Percentiles rank a stretch among this genome's conserved stretches.
Conservation (phyloP, 768 basidiomycete genomes). For the Saitozyma podzolica region DNA sequence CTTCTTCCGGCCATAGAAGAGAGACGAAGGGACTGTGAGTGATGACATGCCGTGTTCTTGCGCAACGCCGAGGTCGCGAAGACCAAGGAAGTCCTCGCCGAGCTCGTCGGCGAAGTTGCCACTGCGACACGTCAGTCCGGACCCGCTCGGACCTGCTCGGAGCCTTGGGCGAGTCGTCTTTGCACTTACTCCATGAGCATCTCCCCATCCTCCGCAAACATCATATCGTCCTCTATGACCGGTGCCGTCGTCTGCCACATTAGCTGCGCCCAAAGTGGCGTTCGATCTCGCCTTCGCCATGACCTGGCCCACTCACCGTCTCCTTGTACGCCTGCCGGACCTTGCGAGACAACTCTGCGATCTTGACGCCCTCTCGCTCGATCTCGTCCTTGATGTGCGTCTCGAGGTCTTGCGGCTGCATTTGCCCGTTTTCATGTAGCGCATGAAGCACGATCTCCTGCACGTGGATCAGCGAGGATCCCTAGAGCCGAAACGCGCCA, state of each 20-base stretch:
- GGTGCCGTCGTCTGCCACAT: constrained; percentile 55
- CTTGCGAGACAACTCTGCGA: constrained; percentile 82
- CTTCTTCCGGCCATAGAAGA: constrained; percentile 57
- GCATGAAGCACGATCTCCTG: constrained; percentile 93
- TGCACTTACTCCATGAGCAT: constrained; percentile 64
- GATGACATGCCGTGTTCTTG: constrained; percentile 76
- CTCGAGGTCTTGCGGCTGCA: constrained; percentile 75
- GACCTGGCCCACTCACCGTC: constrained; percentile 58
- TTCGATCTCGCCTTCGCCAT: too few species aligned
- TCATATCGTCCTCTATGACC: constrained; percentile 63
- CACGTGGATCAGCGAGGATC: background rate
- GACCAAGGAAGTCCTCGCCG: constrained; percentile 90
- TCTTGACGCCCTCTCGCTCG: constrained; percentile 71
- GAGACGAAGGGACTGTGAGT: constrained; percentile 67
- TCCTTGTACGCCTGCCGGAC: constrained; percentile 79
- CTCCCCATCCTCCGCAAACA: constrained; percentile 68
- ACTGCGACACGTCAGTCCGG: constrained; percentile 51
- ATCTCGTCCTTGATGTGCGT: constrained; percentile 87
- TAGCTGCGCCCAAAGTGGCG: background rate
- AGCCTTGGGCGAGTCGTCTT: background rate
- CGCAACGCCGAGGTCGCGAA: constrained; percentile 83
- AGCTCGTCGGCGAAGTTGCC: constrained; percentile 84
- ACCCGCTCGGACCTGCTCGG: background rate
- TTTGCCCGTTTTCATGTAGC: constrained; percentile 82
- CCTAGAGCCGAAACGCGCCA: background rate